phyloP scores from a whole-genome alignment of 805 yeast genomes.

The Zygotorulaspora chibaensis region DNA sequence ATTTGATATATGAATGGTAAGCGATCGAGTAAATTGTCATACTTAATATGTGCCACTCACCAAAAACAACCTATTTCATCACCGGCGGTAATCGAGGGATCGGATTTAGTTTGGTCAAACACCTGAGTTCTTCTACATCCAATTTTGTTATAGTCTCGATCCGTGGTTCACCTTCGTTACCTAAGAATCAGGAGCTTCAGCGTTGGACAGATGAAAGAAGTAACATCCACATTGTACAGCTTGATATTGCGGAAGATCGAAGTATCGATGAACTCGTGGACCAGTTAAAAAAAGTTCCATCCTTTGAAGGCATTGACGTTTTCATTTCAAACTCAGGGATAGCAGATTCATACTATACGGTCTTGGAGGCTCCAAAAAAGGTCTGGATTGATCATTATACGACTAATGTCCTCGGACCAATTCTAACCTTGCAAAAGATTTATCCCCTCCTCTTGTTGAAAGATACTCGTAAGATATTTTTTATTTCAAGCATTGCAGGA shows the following conservation, averaged over 20 bases:
- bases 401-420: conserved; percentile 16
- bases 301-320: conserved; percentile 28
- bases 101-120: conserved; percentile 33
- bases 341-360: conserved; percentile 24
- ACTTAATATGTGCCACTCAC: background rate
- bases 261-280: conserved; percentile 18
- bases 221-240: conserved; percentile 22
- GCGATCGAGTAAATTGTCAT: too few species aligned
- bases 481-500: conserved; percentile 30
- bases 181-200: conserved; percentile 19
- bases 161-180: conserved; percentile 4
- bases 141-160: conserved; percentile 24
- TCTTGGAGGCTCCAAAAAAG: conserved; percentile 12
- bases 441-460: conserved; percentile 22
- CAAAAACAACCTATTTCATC: conserved; percentile 28
- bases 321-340: conserved; percentile 34
- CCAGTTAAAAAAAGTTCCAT: conserved; percentile 14
- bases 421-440: conserved; percentile 12
- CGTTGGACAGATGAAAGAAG: conserved; percentile 11
- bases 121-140: conserved; percentile 19
- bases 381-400: conserved; percentile 11
- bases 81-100: conserved; percentile 40
- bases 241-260: conserved; percentile 20
- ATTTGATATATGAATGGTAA: too few species aligned
- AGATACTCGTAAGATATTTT: conserved; percentile 25